Percentiles rank a stretch among this genome's conserved stretches.
phyloP scores from a whole-genome alignment of 371 early-diverging fungal genomes.

The Mucor sp. region DNA sequence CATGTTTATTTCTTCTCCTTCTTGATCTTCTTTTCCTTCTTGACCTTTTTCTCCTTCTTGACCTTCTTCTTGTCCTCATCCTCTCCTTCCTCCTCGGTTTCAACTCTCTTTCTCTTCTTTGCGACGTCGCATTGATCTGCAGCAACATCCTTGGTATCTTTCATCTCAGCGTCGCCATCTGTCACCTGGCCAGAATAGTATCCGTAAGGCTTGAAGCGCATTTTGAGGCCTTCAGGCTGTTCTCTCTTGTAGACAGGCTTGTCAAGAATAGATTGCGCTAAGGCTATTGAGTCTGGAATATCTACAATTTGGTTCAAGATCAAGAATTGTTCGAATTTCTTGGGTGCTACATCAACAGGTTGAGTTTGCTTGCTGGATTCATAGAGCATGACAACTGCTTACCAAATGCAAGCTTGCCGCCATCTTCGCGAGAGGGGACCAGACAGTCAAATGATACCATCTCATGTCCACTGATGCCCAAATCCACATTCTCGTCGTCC shows the following conservation, averaged over 20 bases:
- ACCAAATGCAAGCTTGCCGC: constrained; percentile 40
- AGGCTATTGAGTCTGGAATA: constrained; percentile 41
- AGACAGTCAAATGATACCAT: constrained; percentile 48
- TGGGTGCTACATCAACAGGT: constrained; percentile 27
- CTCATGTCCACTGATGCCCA: constrained; percentile 52
- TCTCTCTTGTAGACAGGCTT: constrained; percentile 41
- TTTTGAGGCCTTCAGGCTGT: constrained; percentile 49
- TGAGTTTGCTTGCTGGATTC: not conserved
- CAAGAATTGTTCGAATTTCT: constrained; percentile 35
- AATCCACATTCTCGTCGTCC: constrained; percentile 23
- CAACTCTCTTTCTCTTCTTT: constrained; percentile 20
- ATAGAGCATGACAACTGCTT: not conserved
- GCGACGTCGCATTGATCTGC: not conserved
- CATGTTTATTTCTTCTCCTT: constrained; percentile 7
- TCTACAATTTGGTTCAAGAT: constrained; percentile 46
- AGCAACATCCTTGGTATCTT: not conserved
- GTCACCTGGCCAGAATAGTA: constrained; percentile 33
- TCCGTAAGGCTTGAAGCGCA: constrained; percentile 52
- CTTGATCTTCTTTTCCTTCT: constrained; percentile 16
- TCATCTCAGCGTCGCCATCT: not conserved
- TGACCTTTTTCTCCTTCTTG: constrained; percentile 18
- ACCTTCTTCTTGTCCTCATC: constrained; percentile 17
- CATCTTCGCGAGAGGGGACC: constrained; percentile 34
- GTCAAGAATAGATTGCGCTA: constrained; percentile 40
- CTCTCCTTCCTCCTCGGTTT: constrained; percentile 11